Percentiles rank a stretch among this genome's conserved stretches.
phyloP scores from a whole-genome alignment of 352 stramenopile genomes.

The Globisporangium nagaii region DNA sequence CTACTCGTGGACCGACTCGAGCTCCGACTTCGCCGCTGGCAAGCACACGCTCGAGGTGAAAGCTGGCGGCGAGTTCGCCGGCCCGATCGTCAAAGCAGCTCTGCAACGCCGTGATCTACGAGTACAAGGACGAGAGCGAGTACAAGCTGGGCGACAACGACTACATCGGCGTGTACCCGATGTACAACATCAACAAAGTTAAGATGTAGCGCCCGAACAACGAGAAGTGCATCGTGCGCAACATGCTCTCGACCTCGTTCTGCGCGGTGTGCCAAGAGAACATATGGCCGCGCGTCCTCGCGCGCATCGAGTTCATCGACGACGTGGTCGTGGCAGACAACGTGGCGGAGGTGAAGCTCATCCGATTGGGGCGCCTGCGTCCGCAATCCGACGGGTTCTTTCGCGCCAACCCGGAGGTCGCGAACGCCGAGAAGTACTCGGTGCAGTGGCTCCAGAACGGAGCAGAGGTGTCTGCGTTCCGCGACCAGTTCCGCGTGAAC shows the following conservation, averaged over 20 bases:
- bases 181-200: constrained; percentile 21
- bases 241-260: constrained; percentile 30
- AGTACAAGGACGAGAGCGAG: constrained; percentile 20
- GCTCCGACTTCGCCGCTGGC: constrained; percentile 13
- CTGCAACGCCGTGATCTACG: constrained; percentile 27
- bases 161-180: constrained; percentile 28
- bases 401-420: constrained; percentile 15
- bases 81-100: constrained; percentile 28
- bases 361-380: constrained; percentile 24
- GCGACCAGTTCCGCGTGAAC: too few relatives aligned
- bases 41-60: constrained; percentile 21
- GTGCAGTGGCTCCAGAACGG: constrained; percentile 17
- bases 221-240: constrained; percentile 37
- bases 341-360: constrained; percentile 20
- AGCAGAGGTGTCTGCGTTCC: constrained; percentile 16
- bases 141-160: constrained; percentile 19
- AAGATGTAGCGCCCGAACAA: constrained; percentile 26
- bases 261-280: constrained; percentile 34
- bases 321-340: constrained; percentile 9
- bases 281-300: constrained; percentile 30
- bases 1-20: constrained; percentile 18
- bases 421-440: constrained; percentile 21
- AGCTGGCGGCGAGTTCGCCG: constrained; percentile 15
- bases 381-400: constrained; percentile 18
- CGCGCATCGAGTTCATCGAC: constrained; percentile 29